Base-by-base conservation (phyloP, 768 basidiomycete genomes). In the Suillus discolor region DNA sequence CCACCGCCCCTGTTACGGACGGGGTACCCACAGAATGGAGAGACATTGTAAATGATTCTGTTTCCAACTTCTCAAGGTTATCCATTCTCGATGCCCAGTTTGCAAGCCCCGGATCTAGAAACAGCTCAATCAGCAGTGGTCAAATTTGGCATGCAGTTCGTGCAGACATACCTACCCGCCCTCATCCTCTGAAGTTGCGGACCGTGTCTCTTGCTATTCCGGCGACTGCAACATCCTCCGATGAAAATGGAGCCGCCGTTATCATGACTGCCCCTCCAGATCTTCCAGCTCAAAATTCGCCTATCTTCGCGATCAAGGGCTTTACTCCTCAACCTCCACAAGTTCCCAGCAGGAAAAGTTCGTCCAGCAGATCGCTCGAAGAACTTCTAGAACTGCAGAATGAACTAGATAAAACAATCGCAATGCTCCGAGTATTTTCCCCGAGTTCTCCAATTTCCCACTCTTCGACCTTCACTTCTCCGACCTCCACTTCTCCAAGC, bases 371-470 rank as follows among this genome's bases (percentile, higher is more conserved):
- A 20, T 84, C 86, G 1, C 75, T 87, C 28, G 82, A 85, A 44
- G 80, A 83, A 62, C 79, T 91, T 41, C 70, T 87, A 51, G 85
- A 85, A 28, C 84, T 89, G 70, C 88, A 89, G 72, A 82, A 74
- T 2, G 87, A 90, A 66, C 79, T 92, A 61, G 90, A 90, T 70
- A 79, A 79, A 71, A 89, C 82, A 65, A 90, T 92, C 61, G 85
- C 85, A 36, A 84, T 82, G 42, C 78, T 92, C 55, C 82, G 80
- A 51, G 65, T 84, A 31, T 82, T 85, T 67, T 80, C 82, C 44
- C 71, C 76, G 38, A 62, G 64, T 61, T 38, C 63, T 15, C 62
- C 45, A 6, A 62, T 59, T 54, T 61, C 53, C 20, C 2, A 2
- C 18, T 34, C 51, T 18, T 38, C 57, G 25, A 62, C 39, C 15